Conservation (phyloP, 1,284 basidiomycete species). For the Sporisorium iseilematis-ciliati region DNA sequence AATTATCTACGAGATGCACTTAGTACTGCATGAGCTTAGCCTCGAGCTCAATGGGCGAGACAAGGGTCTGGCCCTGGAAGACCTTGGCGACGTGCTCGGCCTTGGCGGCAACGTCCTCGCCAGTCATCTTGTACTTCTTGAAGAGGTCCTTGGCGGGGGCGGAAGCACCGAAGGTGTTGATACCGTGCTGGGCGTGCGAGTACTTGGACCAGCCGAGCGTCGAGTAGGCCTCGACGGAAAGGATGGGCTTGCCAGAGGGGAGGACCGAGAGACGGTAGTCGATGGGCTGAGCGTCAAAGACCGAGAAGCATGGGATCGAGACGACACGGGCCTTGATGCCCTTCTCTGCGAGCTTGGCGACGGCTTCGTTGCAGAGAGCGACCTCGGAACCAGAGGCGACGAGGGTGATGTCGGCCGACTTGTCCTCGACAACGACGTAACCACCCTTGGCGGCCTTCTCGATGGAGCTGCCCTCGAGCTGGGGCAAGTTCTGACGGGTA, state of each 20-base stretch:
- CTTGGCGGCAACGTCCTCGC: slow-evolving; percentile 79
- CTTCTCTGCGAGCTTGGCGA: slow-evolving; percentile 77
- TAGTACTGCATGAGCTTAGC: slow-evolving; percentile 49
- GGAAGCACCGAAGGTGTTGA: slow-evolving; percentile 77
- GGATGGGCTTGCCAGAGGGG: slow-evolving; percentile 86
- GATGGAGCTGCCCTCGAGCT: slow-evolving; percentile 87
- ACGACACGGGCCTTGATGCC: slow-evolving; percentile 83
- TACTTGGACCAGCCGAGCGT: slow-evolving; percentile 68
- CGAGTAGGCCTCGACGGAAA: slow-evolving; percentile 85
- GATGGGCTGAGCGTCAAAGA: slow-evolving; percentile 85
- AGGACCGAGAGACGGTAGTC: slow-evolving; percentile 87
- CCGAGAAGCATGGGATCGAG: slow-evolving; percentile 87
- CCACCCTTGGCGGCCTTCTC: slow-evolving; percentile 87
- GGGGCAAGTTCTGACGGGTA: slow-evolving; percentile 91
- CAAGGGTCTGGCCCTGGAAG: slow-evolving; percentile 84
- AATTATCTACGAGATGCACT: slow-evolving; percentile 7
- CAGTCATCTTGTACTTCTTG: slow-evolving; percentile 70
- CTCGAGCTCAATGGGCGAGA: slow-evolving; percentile 77
- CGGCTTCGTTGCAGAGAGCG: slow-evolving; percentile 85
- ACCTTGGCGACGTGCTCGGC: slow-evolving; percentile 87
- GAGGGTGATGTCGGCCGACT: slow-evolving; percentile 82
- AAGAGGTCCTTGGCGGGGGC: slow-evolving; percentile 90
- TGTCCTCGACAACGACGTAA: slow-evolving; percentile 86
- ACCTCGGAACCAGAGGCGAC: slow-evolving; percentile 92
- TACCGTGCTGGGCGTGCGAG: slow-evolving; percentile 65